Base-by-base conservation (phyloP, 2,329 filamentous ascomycete genomes). In the Magnaporthales sp. region DNA sequence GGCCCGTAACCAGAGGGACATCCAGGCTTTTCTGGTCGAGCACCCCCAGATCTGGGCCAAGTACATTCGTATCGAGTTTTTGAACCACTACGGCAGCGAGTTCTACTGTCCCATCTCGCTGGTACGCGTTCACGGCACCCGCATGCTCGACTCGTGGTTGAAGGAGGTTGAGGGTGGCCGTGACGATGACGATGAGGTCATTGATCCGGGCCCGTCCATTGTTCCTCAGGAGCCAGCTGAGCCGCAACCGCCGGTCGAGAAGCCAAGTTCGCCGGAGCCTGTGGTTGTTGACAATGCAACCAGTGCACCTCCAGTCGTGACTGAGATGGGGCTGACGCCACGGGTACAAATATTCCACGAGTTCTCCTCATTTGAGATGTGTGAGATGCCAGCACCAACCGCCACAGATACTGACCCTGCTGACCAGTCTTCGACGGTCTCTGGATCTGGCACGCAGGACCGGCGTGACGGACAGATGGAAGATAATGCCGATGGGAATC, bases 41-140 rank as follows among this genome's bases (percentile, higher is more conserved):
- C 95, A 97, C 72, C 93, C 95, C 0, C 87, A 95, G 69, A 98
- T 98, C 63, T 99, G 93, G 91, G 93, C 95, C 60, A 89, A 94
- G 70, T 99, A 98, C 77, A 78, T 99, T 58, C 88, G 92, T 27
- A 88, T 99, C 67, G 95, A 99, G 74, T 95, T 98, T 70, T 76
- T 98, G 63, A 92, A 88, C 4, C 94, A 99, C 75, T 99, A 94
- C 75, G 95, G 95, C 9, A 96, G 93, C 72, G 95, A 99, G 75
- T 99, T 91, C 75, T 99, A 97, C 75, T 99, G 95, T 73, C 95
- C 95, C 0, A 81, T 99, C 19, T 97, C 94, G 68, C 79, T 99
- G 22, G 81, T 99, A 66, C 87, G 95, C 66, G 91, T 99, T 5
- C 95, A 99, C 77, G 95, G 95, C 7, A 97, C 94, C 0, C 95